Conservation (phyloP, 352 stramenopile species). For the Phytopythium ostracodes region DNA sequence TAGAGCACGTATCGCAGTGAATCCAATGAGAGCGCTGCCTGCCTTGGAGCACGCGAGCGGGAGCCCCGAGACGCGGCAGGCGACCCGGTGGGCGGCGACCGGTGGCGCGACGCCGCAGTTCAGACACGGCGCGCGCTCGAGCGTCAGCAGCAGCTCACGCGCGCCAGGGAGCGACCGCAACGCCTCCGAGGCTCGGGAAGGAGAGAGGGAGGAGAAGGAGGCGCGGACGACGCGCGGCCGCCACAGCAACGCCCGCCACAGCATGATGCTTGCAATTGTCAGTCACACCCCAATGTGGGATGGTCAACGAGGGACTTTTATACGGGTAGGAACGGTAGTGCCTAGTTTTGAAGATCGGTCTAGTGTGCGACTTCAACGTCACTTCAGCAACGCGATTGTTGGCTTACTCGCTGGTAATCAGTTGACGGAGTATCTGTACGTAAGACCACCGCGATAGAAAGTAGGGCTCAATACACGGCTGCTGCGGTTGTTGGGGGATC, state of each 20-base stretch:
- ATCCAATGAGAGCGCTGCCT: background rate
- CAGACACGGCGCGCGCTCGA: constrained; percentile 46
- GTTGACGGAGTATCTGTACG: background rate
- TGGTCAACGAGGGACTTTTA: background rate
- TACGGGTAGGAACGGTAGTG: background rate
- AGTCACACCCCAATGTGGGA: background rate
- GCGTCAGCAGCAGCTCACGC: constrained; percentile 24
- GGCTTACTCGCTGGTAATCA: too few species aligned
- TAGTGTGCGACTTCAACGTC: background rate
- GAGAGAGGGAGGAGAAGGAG: background rate
- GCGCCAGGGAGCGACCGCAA: constrained; percentile 10
- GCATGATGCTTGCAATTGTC: background rate
- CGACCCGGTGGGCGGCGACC: constrained; percentile 13
- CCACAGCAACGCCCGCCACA: background rate
- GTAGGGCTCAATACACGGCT: background rate
- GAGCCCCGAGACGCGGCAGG: constrained; percentile 31
- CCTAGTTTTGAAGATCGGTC: background rate
- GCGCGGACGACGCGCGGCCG: background rate
- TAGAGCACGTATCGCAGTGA: background rate
- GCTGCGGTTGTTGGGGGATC: background rate
- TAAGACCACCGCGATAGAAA: background rate
- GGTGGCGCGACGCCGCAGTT: constrained; percentile 27
- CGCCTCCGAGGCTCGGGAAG: background rate
- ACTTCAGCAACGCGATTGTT: background rate
- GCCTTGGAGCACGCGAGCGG: constrained; percentile 49